Percentiles rank a stretch among this genome's conserved stretches.
Evolutionary conservation across 352 stramenopile genomes (phyloP).

Genomic region (Pythium plurisporium): DNA sequence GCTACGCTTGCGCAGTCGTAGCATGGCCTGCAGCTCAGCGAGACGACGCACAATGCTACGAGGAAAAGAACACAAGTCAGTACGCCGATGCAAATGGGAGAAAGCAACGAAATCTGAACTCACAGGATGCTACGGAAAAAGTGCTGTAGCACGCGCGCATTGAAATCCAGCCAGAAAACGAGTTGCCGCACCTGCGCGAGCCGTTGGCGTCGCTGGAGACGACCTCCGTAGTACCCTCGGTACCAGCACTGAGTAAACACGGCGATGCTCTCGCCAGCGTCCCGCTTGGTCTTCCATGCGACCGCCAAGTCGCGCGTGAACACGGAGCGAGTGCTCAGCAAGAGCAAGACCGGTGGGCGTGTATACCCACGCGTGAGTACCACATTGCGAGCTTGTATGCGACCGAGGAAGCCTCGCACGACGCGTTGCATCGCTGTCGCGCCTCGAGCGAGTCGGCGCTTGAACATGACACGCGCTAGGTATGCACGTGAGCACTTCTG

Average conservation of each 20-base stretch:
- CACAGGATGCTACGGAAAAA: slow-evolving; percentile 78
- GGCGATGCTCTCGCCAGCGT: slow-evolving; percentile 40
- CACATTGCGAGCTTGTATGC: slow-evolving; percentile 25
- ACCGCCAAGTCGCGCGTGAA: slow-evolving; percentile 51
- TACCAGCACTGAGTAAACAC: slow-evolving; percentile 33
- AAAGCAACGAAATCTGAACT: slow-evolving; percentile 11
- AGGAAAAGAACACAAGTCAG: neutral
- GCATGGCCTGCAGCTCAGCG: slow-evolving; percentile 30
- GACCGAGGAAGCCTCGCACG: slow-evolving; percentile 45
- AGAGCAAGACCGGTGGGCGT: slow-evolving; percentile 36
- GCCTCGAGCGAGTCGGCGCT: slow-evolving; percentile 30
- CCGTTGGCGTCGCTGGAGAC: slow-evolving; percentile 35
- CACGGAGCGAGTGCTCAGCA: slow-evolving; percentile 42
- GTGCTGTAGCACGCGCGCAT: slow-evolving; percentile 52
- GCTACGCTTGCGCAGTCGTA: slow-evolving; percentile 34
- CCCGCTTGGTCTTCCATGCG: slow-evolving; percentile 54
- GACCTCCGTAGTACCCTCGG: slow-evolving; percentile 47
- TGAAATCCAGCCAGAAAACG: slow-evolving; percentile 34
- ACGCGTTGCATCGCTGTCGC: slow-evolving; percentile 48
- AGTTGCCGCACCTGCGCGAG: slow-evolving; percentile 29
- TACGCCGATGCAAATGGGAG: neutral
- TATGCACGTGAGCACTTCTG: slow-evolving; percentile 53
- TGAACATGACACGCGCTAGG: slow-evolving; percentile 39
- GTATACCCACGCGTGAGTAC: slow-evolving; percentile 44
- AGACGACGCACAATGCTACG: slow-evolving; percentile 54